Conservation (phyloP, 1,284 basidiomycete genomes). For the Apiotrichum veenhuisii region DNA sequence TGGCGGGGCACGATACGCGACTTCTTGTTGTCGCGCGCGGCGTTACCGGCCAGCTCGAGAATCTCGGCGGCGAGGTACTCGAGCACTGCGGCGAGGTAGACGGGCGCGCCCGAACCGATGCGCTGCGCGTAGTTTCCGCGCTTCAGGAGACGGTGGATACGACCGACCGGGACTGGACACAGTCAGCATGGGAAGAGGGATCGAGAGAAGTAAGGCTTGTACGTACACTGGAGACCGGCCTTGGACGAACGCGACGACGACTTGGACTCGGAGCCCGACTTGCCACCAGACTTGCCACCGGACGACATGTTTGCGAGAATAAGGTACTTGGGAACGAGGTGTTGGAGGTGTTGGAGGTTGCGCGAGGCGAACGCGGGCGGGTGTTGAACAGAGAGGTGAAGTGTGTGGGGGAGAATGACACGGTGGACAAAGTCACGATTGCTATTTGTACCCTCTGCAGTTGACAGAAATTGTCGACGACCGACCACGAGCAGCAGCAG, state of each 20-base stretch:
- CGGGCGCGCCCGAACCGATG: conserved; percentile 55
- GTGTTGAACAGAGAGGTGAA: too few relatives aligned
- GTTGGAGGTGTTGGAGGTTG: conserved; percentile 21
- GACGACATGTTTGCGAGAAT: conserved; percentile 55
- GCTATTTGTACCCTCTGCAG: conserved; percentile 1
- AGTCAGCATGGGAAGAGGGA: conserved; percentile 23
- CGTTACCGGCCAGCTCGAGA: conserved; percentile 82
- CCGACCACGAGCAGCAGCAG: too few relatives aligned
- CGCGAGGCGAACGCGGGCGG: too few relatives aligned
- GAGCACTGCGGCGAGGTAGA: conserved; percentile 70
- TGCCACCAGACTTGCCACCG: conserved; percentile 54
- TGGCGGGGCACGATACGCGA: conserved; percentile 89
- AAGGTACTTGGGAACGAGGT: conserved; percentile 22
- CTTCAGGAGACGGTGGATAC: conserved; percentile 82
- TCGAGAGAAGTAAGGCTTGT: neutral
- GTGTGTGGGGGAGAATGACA: conserved; percentile 17
- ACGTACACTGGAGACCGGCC: conserved; percentile 67
- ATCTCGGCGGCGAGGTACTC: conserved; percentile 76
- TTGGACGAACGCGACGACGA: conserved; percentile 71
- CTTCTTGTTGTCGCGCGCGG: conserved; percentile 59
- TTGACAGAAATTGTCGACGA: neutral
- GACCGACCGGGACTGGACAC: conserved; percentile 70
- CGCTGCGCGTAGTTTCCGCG: conserved; percentile 81
- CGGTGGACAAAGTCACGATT: conserved; percentile 6
- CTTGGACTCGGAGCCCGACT: conserved; percentile 53